These are phyloP conservation scores for Ganoderma boninense DNA, from an alignment of 1,284 basidiomycete genomes.

Conservation along the genomic window DNA sequence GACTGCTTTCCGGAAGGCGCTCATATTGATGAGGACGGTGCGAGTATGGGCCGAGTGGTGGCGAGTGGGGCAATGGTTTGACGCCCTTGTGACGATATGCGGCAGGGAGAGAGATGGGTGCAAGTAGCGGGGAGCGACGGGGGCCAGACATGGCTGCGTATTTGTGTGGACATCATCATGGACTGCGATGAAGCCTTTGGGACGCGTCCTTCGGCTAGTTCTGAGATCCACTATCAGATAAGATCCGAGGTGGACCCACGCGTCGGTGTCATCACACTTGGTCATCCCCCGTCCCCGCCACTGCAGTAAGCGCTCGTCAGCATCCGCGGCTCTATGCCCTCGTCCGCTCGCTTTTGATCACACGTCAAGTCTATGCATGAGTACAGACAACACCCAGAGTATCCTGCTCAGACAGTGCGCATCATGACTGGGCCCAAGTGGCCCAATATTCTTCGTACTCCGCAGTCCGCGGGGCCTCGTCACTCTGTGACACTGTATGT, in stretches of 20 bases:
- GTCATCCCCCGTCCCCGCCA: neutral
- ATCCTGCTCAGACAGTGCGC: too few relatives aligned
- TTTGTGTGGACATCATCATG: neutral
- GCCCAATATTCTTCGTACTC: too few relatives aligned
- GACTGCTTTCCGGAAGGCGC: constrained; percentile 41
- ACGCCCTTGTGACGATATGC: neutral
- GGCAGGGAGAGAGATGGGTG: neutral
- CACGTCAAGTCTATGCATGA: neutral
- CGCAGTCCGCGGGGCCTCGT: too few relatives aligned
- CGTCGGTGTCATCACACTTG: neutral
- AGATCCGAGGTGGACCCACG: constrained; percentile 12
- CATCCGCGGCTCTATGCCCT: constrained; percentile 40
- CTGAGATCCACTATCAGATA: constrained; percentile 20
- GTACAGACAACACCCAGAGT: neutral
- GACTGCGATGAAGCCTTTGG: neutral
- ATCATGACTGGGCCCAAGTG: too few relatives aligned
- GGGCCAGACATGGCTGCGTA: neutral
- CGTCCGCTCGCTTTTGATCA: neutral
- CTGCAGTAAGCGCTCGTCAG: constrained; percentile 38
- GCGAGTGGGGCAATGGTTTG: neutral
- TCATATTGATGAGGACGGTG: constrained; percentile 32
- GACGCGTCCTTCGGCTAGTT: neutral
- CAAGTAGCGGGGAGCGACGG: neutral
- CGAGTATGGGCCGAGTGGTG: neutral
- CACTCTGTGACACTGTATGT: too few relatives aligned